Percentiles rank a stretch among this genome's conserved stretches.
Evolutionary conservation across 495 filamentous ascomycete genomes (phyloP).

Genomic region (Penicillium cinerascens): DNA sequence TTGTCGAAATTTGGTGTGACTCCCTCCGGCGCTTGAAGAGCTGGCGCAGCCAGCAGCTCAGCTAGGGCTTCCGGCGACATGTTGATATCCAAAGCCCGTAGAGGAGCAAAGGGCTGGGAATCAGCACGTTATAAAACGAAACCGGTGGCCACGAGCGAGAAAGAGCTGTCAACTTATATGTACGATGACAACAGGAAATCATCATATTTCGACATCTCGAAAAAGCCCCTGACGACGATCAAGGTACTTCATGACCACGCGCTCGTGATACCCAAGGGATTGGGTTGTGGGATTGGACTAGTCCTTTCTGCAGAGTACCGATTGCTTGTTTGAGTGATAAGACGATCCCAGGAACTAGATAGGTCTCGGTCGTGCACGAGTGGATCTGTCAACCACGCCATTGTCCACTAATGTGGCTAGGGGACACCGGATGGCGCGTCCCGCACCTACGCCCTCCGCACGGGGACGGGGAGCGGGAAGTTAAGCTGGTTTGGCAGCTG

Average conservation of each 20-base stretch:
- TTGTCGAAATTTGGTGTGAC: constrained; percentile 26
- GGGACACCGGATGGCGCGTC: neutral
- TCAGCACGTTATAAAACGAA: neutral
- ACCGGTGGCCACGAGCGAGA: neutral
- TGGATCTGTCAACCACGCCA: neutral
- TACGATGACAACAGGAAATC: neutral
- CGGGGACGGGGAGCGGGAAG: too few relatives aligned
- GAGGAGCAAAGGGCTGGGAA: neutral
- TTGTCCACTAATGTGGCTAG: neutral
- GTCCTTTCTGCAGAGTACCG: neutral
- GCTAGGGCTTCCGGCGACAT: constrained; percentile 12
- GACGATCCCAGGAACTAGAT: neutral
- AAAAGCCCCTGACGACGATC: neutral
- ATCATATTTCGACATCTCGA: neutral
- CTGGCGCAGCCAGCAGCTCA: constrained; percentile 11
- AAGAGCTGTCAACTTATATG: neutral
- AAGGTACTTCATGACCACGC: neutral
- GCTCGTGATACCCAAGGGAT: neutral
- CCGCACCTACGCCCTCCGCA: too few relatives aligned
- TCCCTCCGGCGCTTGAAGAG: constrained; percentile 15
- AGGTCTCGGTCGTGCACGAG: neutral
- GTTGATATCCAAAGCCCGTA: neutral
- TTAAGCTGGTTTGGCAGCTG: neutral
- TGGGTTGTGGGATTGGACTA: neutral
- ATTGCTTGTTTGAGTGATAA: neutral